Evolutionary conservation across 2,329 filamentous ascomycete species (phyloP), one percentile per base, ranked within the genome.

Genomic region (Setomelanomma holmii): DNA sequence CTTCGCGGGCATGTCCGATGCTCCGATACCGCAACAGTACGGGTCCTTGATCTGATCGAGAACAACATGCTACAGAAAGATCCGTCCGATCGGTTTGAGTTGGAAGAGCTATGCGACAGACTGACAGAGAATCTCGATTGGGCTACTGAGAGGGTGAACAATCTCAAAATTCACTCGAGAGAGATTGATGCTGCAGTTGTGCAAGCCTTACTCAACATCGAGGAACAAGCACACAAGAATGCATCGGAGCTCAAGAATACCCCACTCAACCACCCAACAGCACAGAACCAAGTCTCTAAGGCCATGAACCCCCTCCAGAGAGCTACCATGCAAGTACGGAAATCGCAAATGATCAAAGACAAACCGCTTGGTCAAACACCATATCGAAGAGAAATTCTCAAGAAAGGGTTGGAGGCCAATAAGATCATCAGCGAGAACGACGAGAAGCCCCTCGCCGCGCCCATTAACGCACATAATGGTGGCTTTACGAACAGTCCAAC

Each of bases 1-100:
- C 24, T 63, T 7, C 16, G 45, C 38, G 27, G 27, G 7, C 48
- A 51, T 17, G 16, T 53, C 1, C 51, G 60, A 2, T 19, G 4
- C 16, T 38, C 50, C 10, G 60, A 63, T 43, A 53, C 52, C 8
- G 27, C 44, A n/a, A 63, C 58, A 1, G 21, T 40, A 4, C 22
- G 36, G 5, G 46, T 63, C 5, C 46, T 63, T 14, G 45, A 56
- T 17, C 40, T 61, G 3, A 49, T 61, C 12, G 58, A 63, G 16
- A 23, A 38, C 5, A 14, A 55, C 10, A 54, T 63, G 55, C 50
- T 63, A 4, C 39, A 53, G 20, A 22, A 10, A 5, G 20, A 49
- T 24, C 27, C 51, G 17, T 2, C 12, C 8, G 12, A 44, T 10
- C 51, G 56, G 1, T 19, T 43, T 20, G 12, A 39, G 12, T 40